Base-by-base conservation (phyloP, 1,284 basidiomycete genomes). In the Cutaneotrichosporon daszewskae region DNA sequence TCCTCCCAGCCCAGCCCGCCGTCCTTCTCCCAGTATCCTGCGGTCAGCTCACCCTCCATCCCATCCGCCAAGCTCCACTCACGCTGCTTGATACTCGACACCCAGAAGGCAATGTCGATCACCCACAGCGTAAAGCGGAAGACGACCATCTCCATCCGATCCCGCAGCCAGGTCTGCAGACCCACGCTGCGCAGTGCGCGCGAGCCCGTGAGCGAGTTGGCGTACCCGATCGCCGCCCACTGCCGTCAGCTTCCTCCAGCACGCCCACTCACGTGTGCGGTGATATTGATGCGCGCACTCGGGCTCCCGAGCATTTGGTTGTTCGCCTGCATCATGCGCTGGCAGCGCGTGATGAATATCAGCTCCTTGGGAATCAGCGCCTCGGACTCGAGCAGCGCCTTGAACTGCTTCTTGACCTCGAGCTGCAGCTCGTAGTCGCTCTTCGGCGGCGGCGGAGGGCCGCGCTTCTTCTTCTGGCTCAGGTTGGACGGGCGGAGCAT, bases 301-400 rank as follows among this genome's bases (percentile, higher is more conserved):
- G 3, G 11, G 8, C 7, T 31, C 7, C 28, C 17, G 49, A 68
- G 23, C 28, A 78, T 79, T 80, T 77, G 72, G 38, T 74, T 74
- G 45, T 72, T 72, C 12, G 72, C 71, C 48, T 71, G 64, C 28
- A 76, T 78, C 66, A 68, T 83, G 68, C 88, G 76, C 79, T 90
- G 87, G 60, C 86, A 87, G 46, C 88, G 74, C 1, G 81, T 79
- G 22, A 92, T 72, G 64, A 94, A 91, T 45, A 91, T 82, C 27
- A 92, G 73, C 53, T 82, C 84, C 72, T 18, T 41, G 12, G 11
- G 22, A 13, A 34, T 41, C 10, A 23, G 38, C 9, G 8, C 8
- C 52, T 77, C 74, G 43, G 73, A 74, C 58, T 74, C 72, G 43
- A 77, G 61, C 61, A 77, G 72, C 3, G 59, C 70, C 57, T 69